Conservation (phyloP, 148 eudicot genomes). For the Cornus suecica region DNA sequence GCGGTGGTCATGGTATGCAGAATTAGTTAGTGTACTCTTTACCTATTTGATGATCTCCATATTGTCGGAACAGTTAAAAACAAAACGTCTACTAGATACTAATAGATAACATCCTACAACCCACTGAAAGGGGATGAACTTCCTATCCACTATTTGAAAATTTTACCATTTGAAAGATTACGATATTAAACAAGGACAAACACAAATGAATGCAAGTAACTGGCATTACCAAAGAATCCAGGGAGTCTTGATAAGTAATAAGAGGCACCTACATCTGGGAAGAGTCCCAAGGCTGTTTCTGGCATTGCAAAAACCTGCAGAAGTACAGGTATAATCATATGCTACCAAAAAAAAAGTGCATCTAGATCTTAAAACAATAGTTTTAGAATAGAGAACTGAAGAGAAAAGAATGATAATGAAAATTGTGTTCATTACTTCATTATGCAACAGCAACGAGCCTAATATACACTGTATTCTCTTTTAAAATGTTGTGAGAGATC, state of each 20-base stretch:
- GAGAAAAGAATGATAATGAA: neutral
- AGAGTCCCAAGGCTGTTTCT: conserved; percentile 93
- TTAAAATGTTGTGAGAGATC: neutral
- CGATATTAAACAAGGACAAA: conserved; percentile 3
- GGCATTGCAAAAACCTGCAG: conserved; percentile 96
- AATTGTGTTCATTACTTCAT: neutral
- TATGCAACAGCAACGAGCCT: neutral
- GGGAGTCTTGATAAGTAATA: conserved; percentile 86
- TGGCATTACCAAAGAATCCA: conserved; percentile 81
- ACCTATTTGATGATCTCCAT: neutral
- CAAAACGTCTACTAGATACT: neutral
- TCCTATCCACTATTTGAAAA: neutral
- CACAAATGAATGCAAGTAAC: neutral
- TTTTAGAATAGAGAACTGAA: neutral
- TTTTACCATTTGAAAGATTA: neutral
- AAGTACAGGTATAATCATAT: conserved; percentile 1
- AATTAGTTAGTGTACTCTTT: too few species aligned
- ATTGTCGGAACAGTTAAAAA: conserved; percentile 2
- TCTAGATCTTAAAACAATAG: neutral
- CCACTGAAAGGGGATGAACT: neutral
- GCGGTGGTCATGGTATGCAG: too few species aligned
- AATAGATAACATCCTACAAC: neutral
- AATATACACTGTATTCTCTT: neutral
- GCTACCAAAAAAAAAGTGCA: neutral
- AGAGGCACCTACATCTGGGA: conserved; percentile 95